A percentile compares a stretch with the other conserved stretches of the same genome.
These are phyloP conservation scores for Sporobolomyces phaffii DNA, from an alignment of 768 basidiomycete species.

Conservation along the genomic window DNA sequence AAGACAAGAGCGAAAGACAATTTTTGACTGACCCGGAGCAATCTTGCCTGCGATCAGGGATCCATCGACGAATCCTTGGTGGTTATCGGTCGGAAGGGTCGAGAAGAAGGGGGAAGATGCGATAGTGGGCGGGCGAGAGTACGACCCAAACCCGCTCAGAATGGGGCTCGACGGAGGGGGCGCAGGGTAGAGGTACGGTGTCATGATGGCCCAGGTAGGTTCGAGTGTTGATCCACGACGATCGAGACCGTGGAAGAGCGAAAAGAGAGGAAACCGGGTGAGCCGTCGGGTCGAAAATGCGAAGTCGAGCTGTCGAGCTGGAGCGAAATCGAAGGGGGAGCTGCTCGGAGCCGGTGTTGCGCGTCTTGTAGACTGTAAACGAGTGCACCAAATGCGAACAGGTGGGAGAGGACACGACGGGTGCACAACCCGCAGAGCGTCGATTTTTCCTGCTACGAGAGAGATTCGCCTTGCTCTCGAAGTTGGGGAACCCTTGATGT, in stretches of 20 bases:
- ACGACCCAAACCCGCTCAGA: not conserved
- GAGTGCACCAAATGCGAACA: too few species aligned
- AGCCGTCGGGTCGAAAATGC: conserved; percentile 1
- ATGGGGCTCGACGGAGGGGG: conserved; percentile 8
- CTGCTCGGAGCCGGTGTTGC: too few species aligned
- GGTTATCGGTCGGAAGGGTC: not conserved
- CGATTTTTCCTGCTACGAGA: too few species aligned
- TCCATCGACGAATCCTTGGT: not conserved
- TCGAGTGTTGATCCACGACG: too few species aligned
- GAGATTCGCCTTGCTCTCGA: too few species aligned
- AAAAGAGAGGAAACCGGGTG: not conserved
- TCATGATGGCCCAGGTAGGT: not conserved
- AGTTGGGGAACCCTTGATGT: too few species aligned
- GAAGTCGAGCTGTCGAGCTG: not conserved
- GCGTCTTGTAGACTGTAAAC: too few species aligned
- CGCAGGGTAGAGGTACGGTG: conserved; percentile 1
- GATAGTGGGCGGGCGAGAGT: not conserved
- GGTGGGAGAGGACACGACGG: too few species aligned
- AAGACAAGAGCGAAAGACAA: not conserved
- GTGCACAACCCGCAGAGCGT: too few species aligned
- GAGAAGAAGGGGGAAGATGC: not conserved
- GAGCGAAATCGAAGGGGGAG: not conserved
- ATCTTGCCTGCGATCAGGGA: not conserved
- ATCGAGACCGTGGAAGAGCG: too few species aligned
- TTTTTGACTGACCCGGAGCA: not conserved